Conservation (phyloP, 495 filamentous ascomycete genomes). For the Xylaria bambusicola region DNA sequence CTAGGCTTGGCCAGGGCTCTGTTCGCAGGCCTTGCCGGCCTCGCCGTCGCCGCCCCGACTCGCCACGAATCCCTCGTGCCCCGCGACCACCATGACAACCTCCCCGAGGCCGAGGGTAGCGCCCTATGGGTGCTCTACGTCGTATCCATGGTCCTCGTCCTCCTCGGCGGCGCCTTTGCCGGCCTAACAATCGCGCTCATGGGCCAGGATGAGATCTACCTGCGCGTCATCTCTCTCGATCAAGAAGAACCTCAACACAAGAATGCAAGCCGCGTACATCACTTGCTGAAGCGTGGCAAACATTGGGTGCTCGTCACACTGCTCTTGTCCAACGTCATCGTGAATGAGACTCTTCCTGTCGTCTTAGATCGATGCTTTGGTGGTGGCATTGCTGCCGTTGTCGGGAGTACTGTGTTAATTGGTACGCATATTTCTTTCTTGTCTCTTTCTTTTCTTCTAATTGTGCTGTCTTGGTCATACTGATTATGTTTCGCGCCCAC, state of each 20-base stretch:
- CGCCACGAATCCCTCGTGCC: slow-evolving; percentile 19
- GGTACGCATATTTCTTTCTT: slow-evolving; percentile 53
- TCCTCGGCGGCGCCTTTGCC: slow-evolving; percentile 91
- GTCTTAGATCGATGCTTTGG: slow-evolving; percentile 91
- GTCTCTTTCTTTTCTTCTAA: slow-evolving; percentile 1
- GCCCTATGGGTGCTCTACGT: slow-evolving; percentile 48
- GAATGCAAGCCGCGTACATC: slow-evolving; percentile 78
- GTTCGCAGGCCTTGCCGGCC: slow-evolving; percentile 30
- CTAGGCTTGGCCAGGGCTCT: slow-evolving; percentile 43
- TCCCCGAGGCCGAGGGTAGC: slow-evolving; percentile 42
- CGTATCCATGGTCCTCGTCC: slow-evolving; percentile 62
- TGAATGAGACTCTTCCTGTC: slow-evolving; percentile 95
- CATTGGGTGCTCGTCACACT: slow-evolving; percentile 99
- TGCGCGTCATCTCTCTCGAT: slow-evolving; percentile 91
- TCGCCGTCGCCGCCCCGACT: slow-evolving; percentile 39
- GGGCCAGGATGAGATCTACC: slow-evolving; percentile 93
- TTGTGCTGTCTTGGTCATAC: background rate
- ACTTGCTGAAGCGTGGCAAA: slow-evolving; percentile 82
- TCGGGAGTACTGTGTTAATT: slow-evolving; percentile 90
- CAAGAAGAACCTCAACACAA: slow-evolving; percentile 66
- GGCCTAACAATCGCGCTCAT: slow-evolving; percentile 91
- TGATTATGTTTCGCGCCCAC: background rate
- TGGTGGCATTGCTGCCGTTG: slow-evolving; percentile 90
- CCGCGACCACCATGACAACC: slow-evolving; percentile 33
- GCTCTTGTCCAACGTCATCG: slow-evolving; percentile 93